Conservation (phyloP, 331 rosid genomes). For the Malus hybrid region DNA sequence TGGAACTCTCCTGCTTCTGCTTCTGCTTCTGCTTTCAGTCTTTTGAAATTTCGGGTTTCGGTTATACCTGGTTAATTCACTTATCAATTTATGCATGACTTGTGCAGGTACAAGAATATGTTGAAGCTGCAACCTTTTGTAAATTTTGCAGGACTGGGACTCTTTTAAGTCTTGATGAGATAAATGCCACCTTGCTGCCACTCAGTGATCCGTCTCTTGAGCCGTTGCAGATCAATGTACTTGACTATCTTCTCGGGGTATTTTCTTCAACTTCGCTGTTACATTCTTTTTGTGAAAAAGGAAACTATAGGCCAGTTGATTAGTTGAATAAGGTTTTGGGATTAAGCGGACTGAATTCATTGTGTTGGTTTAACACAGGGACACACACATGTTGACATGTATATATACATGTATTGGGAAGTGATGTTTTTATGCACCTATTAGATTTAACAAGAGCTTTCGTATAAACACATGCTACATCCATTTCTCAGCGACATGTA, state of each 20-base stretch:
- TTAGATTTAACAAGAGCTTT: neutral
- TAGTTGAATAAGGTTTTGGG: neutral
- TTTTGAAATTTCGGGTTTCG: neutral
- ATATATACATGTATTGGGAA: neutral
- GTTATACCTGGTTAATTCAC: constrained; percentile 6
- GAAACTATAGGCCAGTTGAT: neutral
- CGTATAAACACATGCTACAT: neutral
- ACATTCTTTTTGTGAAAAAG: neutral
- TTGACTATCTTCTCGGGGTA: constrained; percentile 92
- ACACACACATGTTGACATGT: neutral
- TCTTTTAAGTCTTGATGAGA: constrained; percentile 81
- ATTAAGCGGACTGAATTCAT: neutral
- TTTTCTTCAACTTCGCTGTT: neutral
- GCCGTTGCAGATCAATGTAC: constrained; percentile 86
- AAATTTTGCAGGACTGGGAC: constrained; percentile 75
- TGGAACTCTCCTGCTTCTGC: neutral
- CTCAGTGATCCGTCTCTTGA: constrained; percentile 64
- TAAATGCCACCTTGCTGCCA: constrained; percentile 56
- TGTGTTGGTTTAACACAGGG: neutral
- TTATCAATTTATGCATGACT: constrained; percentile 2
- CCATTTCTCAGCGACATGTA: neutral
- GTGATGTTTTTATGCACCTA: neutral
- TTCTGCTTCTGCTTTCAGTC: neutral
- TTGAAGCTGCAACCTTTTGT: constrained; percentile 92
- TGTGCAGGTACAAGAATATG: constrained; percentile 87